A percentile compares a stretch with the other conserved stretches of the same genome.
Evolutionary conservation across 2,329 filamentous ascomycete genomes (phyloP).

Genomic region (Exophiala dermatitidis): DNA sequence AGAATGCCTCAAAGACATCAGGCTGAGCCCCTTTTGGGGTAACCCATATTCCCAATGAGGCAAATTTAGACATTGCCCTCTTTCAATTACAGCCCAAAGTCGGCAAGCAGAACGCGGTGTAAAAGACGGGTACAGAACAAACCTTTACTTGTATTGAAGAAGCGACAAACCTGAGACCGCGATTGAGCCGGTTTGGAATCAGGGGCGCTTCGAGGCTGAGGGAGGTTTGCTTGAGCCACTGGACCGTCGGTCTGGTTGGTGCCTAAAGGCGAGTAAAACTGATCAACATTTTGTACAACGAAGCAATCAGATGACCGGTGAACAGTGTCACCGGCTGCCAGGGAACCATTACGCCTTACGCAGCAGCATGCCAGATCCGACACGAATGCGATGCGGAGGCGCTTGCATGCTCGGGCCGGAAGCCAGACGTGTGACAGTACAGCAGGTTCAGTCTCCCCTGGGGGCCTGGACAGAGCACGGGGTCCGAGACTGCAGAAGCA

Average conservation of each 20-base stretch:
- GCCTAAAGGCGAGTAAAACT: constrained; percentile 10
- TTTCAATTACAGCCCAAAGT: not conserved
- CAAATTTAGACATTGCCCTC: constrained; percentile 1
- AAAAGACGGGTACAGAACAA: constrained; percentile 13
- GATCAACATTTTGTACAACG: constrained; percentile 12
- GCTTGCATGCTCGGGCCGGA: not conserved
- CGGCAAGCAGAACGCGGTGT: constrained; percentile 14
- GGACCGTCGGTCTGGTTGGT: constrained; percentile 8
- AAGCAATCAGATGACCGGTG: constrained; percentile 17
- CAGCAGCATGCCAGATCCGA: not conserved
- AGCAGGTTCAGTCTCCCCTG: not conserved
- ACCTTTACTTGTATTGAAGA: constrained; percentile 23
- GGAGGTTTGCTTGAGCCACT: constrained; percentile 3
- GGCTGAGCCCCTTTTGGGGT: too few relatives aligned
- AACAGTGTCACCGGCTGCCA: constrained; percentile 9
- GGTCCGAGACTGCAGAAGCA: too few relatives aligned
- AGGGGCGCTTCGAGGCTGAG: not conserved
- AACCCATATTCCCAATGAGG: not conserved
- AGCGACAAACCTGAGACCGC: constrained; percentile 19
- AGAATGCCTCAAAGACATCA: too few relatives aligned
- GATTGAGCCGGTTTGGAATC: constrained; percentile 6
- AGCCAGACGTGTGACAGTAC: not conserved
- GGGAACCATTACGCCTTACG: not conserved
- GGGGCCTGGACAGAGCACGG: too few relatives aligned
- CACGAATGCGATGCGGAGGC: constrained; percentile 12